Percentiles rank a stretch among this genome's conserved stretches.
Conservation (phyloP, 768 basidiomycete species). For the Termitomyces sp. region DNA sequence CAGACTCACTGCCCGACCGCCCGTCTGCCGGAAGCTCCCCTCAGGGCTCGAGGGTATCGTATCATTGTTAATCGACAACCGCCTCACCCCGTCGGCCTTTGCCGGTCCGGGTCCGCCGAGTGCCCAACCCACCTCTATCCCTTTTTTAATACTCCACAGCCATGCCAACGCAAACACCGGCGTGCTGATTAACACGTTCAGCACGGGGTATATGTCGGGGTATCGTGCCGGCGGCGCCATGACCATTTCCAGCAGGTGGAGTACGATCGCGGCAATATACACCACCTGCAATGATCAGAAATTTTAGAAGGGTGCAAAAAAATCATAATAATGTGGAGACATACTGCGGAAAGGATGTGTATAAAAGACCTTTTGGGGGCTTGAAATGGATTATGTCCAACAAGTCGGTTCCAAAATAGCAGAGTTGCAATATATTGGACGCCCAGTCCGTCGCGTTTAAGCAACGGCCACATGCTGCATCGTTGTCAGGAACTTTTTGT, state of each 20-base stretch:
- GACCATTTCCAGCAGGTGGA: conserved; percentile 64
- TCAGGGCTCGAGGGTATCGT: neutral
- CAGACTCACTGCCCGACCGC: conserved; percentile 19
- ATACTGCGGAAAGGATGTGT: conserved; percentile 47
- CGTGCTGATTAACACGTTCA: conserved; percentile 79
- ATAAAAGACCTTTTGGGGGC: conserved; percentile 42
- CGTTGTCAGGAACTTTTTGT: neutral
- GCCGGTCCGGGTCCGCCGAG: conserved; percentile 43
- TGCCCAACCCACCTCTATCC: conserved; percentile 79
- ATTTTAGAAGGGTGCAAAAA: neutral
- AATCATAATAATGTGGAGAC: conserved; percentile 12
- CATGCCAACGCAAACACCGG: conserved; percentile 79
- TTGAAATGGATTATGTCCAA: conserved; percentile 71
- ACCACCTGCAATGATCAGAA: conserved; percentile 32
- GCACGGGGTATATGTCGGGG: conserved; percentile 79
- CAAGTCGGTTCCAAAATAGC: conserved; percentile 74
- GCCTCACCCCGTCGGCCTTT: conserved; percentile 5
- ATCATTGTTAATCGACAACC: conserved; percentile 3
- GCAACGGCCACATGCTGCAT: conserved; percentile 88
- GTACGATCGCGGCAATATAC: conserved; percentile 44
- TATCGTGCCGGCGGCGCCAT: conserved; percentile 66
- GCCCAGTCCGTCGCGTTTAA: conserved; percentile 72
- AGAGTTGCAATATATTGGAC: conserved; percentile 67
- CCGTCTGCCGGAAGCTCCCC: conserved; percentile 15
- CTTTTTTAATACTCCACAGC: conserved; percentile 85